Percentiles rank a stretch among this genome's conserved stretches.
phyloP scores from a whole-genome alignment of 2,329 filamentous ascomycete genomes.

The Aspergillus sp. region DNA sequence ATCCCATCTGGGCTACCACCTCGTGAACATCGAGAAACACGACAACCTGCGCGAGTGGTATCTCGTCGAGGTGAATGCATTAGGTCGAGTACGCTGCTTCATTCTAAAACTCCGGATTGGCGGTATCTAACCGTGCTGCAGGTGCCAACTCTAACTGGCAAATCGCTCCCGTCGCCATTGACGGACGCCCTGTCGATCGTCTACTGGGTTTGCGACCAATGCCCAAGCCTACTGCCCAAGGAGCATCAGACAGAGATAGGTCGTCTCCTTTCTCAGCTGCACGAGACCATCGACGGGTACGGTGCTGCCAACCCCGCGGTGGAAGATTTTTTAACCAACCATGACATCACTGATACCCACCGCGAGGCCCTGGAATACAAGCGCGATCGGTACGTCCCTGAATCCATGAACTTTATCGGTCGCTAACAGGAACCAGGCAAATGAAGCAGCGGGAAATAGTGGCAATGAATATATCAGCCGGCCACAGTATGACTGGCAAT shows the following conservation, averaged over 20 bases:
- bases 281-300: slow-evolving; percentile 4
- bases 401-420: background rate
- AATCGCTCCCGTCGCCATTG: slow-evolving; percentile 4
- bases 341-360: slow-evolving; percentile 9
- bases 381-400: slow-evolving; percentile 9
- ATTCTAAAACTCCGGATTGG: background rate
- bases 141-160: slow-evolving; percentile 12
- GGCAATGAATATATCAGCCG: background rate
- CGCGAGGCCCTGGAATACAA: slow-evolving; percentile 12
- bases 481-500: slow-evolving; percentile 6
- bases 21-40: slow-evolving; percentile 11
- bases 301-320: slow-evolving; percentile 9
- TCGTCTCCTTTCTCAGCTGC: slow-evolving; percentile 8
- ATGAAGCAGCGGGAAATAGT: slow-evolving; percentile 4
- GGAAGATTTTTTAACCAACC: slow-evolving; percentile 12
- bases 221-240: slow-evolving; percentile 9
- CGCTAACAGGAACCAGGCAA: slow-evolving; percentile 3
- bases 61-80: slow-evolving; percentile 8
- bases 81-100: slow-evolving; percentile 2
- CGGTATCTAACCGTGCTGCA: background rate
- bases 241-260: slow-evolving; percentile 4
- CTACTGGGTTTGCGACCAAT: slow-evolving; percentile 14
- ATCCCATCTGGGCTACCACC: slow-evolving; percentile 1
- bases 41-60: slow-evolving; percentile 12
- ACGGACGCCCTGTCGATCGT: slow-evolving; percentile 12